phyloP scores from a whole-genome alignment of 192 early-diverging fungal species.

The Entophlyctis helioformis region DNA sequence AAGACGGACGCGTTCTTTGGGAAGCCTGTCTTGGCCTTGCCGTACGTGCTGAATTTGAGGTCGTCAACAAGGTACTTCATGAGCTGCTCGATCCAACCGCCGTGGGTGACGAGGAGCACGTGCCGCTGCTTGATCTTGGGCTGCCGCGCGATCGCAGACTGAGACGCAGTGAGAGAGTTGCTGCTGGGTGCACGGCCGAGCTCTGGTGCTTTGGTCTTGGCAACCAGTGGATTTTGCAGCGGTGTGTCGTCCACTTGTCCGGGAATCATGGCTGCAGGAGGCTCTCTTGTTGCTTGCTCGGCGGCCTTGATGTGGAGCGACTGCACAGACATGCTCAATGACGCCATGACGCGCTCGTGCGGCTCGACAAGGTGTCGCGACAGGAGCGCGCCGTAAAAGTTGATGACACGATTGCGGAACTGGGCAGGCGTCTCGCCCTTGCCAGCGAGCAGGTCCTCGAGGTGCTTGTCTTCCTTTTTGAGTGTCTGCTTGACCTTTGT shows the following conservation, averaged over 20 bases:
- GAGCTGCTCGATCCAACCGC: constrained; percentile 23
- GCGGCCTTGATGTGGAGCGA: no score
- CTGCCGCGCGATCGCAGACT: background rate
- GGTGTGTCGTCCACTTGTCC: no score
- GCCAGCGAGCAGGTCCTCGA: constrained; percentile 25
- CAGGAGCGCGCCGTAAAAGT: constrained; percentile 30
- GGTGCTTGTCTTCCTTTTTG: constrained; percentile 18
- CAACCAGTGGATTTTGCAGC: no score
- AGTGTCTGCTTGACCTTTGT: constrained; percentile 26
- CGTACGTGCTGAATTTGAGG: constrained; percentile 18
- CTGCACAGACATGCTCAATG: no score
- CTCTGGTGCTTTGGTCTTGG: no score
- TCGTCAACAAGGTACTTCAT: constrained; percentile 25
- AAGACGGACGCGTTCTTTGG: constrained; percentile 29
- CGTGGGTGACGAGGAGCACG: constrained; percentile 37
- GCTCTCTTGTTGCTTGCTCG: no score
- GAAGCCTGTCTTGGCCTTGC: constrained; percentile 12
- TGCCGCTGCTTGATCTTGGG: constrained; percentile 13
- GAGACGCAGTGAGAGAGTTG: no score
- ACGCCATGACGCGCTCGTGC: constrained; percentile 16
- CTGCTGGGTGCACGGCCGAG: background rate
- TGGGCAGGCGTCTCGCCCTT: constrained; percentile 14
- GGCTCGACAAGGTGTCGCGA: constrained; percentile 24
- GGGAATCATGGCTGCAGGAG: no score
- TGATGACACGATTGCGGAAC: constrained; percentile 25